phyloP scores from a whole-genome alignment of 106 monocot genomes.

The Allium fistulosum region DNA sequence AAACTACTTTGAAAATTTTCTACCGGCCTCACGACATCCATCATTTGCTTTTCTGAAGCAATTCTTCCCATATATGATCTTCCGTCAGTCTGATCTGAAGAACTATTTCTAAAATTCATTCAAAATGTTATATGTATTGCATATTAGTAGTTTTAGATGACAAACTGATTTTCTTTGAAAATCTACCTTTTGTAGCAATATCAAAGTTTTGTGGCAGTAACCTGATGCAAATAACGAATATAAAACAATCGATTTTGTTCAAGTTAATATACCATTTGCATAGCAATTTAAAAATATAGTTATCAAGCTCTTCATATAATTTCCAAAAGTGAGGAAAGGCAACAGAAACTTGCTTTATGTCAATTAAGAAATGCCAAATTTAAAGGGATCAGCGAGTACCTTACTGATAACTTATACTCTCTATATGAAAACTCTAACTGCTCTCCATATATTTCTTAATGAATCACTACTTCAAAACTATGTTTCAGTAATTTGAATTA shows the following conservation, averaged over 20 bases:
- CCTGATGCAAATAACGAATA: no score
- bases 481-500: no score
- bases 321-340: no score
- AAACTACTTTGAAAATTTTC: conserved; percentile 38
- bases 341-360: no score
- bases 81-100: no score
- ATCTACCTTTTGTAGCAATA: conserved; percentile 37
- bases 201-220: conserved; percentile 20
- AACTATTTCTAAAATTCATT: no score
- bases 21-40: conserved; percentile 38
- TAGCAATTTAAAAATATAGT: no score
- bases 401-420: conserved; percentile 1
- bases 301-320: no score
- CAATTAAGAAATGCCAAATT: no score
- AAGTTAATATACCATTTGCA: no score
- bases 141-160: not conserved
- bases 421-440: not conserved
- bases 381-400: not conserved
- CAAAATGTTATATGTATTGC: not conserved
- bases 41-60: conserved; percentile 42
- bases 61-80: conserved; percentile 55
- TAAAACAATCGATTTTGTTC: no score
- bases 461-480: no score
- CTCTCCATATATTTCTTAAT: conserved; percentile 1
- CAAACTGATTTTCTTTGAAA: not conserved